Base-by-base conservation (phyloP, 768 basidiomycete species). In the Hysterangium stoloniferum region DNA sequence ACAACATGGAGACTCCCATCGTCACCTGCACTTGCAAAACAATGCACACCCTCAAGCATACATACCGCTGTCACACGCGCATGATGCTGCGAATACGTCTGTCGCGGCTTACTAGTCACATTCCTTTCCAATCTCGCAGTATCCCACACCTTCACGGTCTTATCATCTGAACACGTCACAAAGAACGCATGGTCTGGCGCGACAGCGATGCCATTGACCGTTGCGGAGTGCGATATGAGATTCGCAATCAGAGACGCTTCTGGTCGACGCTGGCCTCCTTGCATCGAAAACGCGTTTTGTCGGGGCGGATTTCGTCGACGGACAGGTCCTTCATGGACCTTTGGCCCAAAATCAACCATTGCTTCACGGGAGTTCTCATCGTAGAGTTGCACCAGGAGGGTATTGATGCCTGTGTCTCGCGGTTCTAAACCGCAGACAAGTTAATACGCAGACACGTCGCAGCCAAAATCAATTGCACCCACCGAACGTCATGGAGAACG, bases 111-210 rank as follows among this genome's bases (percentile, higher is more conserved):
- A 62, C 86, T 85, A 19, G 93, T 90, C 15, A 96, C 89, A 64
- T 92, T 97, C 51, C 94, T 77, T 62, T 97, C 95, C 38, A 98
- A 72, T n/a, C 92, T 74, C 6, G 89, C 86, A 1, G 92, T 61
- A 56, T 76, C 74, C 74, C 74, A 75, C 2, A 74, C 61, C 43
- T 66, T 64, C 38, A 74, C 62, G 13, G 61, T 62, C 6, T 62
- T 60, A 48, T 73, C 71, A n/a, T 66, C 61, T 1, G 71, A 71
- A 4, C 66, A 66, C 0, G 72, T 66, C 4, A 67, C 68, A 52
- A 74, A 97, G 72, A 96, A 99, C 62, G 83, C 69, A 59, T 96
- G 91, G 60, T 98, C 96, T 2, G 95, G 94, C 1, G 95, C 84
- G 20, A 93, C 87, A 1, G 84, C 84, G 20, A 98, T 70, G 6